These are phyloP conservation scores for Chrysanthemum seticuspe DNA, from an alignment of 129 eudicot species.

Conservation along the genomic window DNA sequence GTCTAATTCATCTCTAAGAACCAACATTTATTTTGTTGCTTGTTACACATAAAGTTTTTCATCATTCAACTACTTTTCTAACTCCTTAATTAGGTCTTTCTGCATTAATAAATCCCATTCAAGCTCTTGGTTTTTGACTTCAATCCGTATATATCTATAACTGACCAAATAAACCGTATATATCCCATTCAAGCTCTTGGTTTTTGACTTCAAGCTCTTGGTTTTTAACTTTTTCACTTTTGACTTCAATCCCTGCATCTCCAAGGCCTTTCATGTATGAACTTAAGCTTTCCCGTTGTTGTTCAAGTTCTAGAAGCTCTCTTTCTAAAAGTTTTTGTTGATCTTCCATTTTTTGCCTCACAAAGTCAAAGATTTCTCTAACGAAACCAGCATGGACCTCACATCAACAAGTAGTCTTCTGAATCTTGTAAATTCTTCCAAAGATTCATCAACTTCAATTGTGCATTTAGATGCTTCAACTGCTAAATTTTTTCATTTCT, in stretches of 20 bases:
- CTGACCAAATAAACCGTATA: no score
- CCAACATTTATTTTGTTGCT: slow-evolving; percentile 43
- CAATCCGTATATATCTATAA: no score
- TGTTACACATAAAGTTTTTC: slow-evolving; percentile 56
- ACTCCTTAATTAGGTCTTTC: slow-evolving; percentile 56
- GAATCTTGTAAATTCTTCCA: slow-evolving; percentile 65
- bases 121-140: slow-evolving; percentile 62
- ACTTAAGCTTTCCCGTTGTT: slow-evolving; percentile 41
- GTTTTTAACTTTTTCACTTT: slow-evolving; percentile 74
- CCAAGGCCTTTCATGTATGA: slow-evolving; percentile 48
- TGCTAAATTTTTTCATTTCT: slow-evolving; percentile 52
- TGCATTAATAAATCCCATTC: slow-evolving; percentile 53
- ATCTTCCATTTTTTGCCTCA: slow-evolving; percentile 54
- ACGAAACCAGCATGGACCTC: slow-evolving; percentile 64
- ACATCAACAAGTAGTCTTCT: slow-evolving; percentile 65
- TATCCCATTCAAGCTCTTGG: slow-evolving; percentile 68
- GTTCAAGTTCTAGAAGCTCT: slow-evolving; percentile 54
- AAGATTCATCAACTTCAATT: slow-evolving; percentile 41
- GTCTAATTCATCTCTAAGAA: slow-evolving; percentile 56
- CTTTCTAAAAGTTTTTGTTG: slow-evolving; percentile 60
- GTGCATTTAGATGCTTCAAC: slow-evolving; percentile 46
- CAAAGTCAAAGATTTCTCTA: slow-evolving; percentile 58
- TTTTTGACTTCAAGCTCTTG: no score
- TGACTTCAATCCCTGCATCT: slow-evolving; percentile 66
- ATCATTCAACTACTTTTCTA: slow-evolving; percentile 41